Evolutionary conservation across 139 green algal genomes (phyloP).

Genomic region (Chlamydomonas sp.): DNA sequence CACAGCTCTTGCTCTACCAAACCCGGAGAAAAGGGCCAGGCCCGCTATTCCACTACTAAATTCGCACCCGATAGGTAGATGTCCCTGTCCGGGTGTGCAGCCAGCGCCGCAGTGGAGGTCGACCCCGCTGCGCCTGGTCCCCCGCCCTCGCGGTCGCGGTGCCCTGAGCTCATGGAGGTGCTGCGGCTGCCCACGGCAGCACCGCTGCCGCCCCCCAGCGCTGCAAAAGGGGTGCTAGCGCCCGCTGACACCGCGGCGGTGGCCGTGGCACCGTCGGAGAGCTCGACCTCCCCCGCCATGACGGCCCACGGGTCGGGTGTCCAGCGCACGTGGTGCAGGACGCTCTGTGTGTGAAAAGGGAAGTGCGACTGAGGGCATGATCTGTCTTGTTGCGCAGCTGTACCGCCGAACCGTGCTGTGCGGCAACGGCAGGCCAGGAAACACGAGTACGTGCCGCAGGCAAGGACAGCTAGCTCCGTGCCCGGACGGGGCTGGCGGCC

Average conservation of each 20-base stretch:
- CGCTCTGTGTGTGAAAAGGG: not conserved
- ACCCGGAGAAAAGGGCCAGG: too few species aligned
- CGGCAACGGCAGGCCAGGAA: not conserved
- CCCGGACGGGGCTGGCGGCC: too few species aligned
- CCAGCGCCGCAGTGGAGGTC: slow-evolving; percentile 17
- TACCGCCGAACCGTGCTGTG: too few species aligned
- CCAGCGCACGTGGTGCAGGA: slow-evolving; percentile 51
- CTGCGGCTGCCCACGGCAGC: not conserved
- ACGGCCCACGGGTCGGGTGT: slow-evolving; percentile 58
- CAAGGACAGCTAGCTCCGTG: not conserved
- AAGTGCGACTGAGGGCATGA: not conserved
- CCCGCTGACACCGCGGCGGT: not conserved
- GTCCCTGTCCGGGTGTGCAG: slow-evolving; percentile 39
- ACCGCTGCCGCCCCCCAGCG: not conserved
- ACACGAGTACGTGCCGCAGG: not conserved
- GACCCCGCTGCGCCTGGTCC: not conserved
- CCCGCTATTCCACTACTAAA: too few species aligned
- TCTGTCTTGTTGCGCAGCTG: too few species aligned
- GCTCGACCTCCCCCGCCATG: not conserved
- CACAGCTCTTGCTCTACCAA: too few species aligned
- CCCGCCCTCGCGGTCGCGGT: not conserved
- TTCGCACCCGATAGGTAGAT: slow-evolving; percentile 14
- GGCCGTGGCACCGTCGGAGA: not conserved
- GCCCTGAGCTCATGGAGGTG: too few species aligned
- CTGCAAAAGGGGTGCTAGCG: not conserved